A percentile compares a stretch with the other conserved stretches of the same genome.
Evolutionary conservation across 441 rosid species (phyloP).

Genomic region (Adansonia rubrostipa): DNA sequence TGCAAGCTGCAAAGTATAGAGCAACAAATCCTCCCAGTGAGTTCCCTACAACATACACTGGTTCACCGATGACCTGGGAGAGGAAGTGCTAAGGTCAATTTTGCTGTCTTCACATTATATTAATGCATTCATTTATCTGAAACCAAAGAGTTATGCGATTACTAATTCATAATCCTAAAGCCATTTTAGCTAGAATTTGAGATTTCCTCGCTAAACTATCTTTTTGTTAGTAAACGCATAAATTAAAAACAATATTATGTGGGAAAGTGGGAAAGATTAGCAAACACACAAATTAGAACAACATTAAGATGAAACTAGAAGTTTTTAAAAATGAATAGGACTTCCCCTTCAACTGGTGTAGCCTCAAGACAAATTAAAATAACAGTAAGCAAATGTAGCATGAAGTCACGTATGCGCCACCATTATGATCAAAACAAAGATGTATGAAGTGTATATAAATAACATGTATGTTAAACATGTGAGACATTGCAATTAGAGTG

Average conservation of each 20-base stretch:
- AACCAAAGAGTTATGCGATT: not conserved
- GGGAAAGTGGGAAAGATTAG: not conserved
- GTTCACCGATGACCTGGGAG: conserved; percentile 82
- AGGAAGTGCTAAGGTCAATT: conserved; percentile 23
- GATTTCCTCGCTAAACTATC: not conserved
- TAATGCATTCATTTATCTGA: not conserved
- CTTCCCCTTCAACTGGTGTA: not conserved
- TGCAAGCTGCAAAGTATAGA: conserved; percentile 75
- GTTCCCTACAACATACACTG: conserved; percentile 86
- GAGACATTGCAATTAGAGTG: not conserved
- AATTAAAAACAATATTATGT: not conserved
- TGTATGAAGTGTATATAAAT: not conserved
- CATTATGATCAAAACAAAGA: not conserved
- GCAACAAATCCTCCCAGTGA: conserved; percentile 94
- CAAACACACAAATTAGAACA: not conserved
- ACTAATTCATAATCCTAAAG: conserved; percentile 1
- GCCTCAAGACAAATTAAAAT: not conserved
- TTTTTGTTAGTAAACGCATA: not conserved
- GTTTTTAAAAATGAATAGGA: not conserved
- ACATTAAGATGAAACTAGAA: not conserved
- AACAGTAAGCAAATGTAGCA: not conserved
- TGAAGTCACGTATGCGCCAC: not conserved
- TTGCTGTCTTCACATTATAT: not conserved
- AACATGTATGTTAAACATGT: not conserved
- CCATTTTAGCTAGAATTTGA: not conserved